A percentile compares a stretch with the other conserved stretches of the same genome.
Evolutionary conservation across 2,329 filamentous ascomycete species (phyloP).

Genomic region (Paradendryphiella salina): DNA sequence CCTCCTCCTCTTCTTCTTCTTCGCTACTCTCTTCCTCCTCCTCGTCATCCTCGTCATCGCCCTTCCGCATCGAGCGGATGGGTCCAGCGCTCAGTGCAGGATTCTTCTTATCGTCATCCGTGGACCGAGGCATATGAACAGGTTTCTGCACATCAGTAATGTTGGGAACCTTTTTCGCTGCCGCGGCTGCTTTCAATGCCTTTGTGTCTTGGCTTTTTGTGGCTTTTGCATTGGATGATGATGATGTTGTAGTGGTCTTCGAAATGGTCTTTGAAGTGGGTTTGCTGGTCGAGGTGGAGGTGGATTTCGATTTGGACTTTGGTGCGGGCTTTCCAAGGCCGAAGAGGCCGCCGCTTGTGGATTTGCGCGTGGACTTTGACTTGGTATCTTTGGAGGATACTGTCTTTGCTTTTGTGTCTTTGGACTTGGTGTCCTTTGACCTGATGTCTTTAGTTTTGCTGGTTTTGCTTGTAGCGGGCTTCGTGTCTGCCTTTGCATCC

Average conservation of each 20-base stretch:
- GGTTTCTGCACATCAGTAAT: constrained; percentile 23
- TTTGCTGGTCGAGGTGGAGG: background rate
- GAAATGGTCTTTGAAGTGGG: background rate
- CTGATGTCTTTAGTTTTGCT: constrained; percentile 1
- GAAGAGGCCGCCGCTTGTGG: constrained; percentile 8
- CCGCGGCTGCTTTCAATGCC: background rate
- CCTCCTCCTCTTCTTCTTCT: constrained; percentile 5
- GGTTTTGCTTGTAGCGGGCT: constrained; percentile 1
- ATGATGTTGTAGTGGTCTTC: background rate
- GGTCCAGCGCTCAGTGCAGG: constrained; percentile 30
- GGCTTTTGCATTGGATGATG: constrained; percentile 1
- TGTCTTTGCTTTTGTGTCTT: background rate
- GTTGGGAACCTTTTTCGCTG: constrained; percentile 18
- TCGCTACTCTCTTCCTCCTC: constrained; percentile 4
- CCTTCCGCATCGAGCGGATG: constrained; percentile 18
- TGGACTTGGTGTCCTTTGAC: background rate
- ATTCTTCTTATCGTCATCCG: constrained; percentile 32
- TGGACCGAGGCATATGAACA: constrained; percentile 28
- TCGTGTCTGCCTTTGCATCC: background rate
- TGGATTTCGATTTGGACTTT: constrained; percentile 9
- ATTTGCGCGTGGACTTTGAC: constrained; percentile 8
- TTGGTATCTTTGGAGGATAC: constrained; percentile 4
- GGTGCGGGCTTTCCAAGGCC: constrained; percentile 5
- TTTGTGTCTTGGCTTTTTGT: constrained; percentile 3
- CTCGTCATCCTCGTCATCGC: constrained; percentile 10